Base-by-base conservation (phyloP, 192 early-diverging fungal species). In the Chytriomyces sp. region DNA sequence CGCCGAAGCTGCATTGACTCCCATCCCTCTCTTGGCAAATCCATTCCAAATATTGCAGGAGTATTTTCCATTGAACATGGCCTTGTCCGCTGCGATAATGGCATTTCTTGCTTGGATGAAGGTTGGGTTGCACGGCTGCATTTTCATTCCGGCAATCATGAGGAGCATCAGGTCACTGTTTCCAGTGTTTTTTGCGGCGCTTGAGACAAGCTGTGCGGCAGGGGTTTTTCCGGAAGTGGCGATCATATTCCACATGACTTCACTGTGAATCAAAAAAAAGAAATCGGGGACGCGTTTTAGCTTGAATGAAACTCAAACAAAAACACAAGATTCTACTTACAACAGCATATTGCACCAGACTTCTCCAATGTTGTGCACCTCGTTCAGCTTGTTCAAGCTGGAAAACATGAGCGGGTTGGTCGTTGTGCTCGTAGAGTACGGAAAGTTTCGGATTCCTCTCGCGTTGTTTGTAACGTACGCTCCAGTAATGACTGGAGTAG, bases 21-120 rank as follows among this genome's bases (percentile, higher is more conserved):
- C 96, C 50, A 98, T 80, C 24, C 96, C 96, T 61, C 96, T 91
- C 81, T 94, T 95, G 23, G 96, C 90, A 87, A 98, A 86, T 2
- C 83, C 89, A 5, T 76, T 18, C 53, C 53, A 57, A 57, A 57
- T 57, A 3, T 13, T 20, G 53, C 53, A 57, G 5, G 16, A n/a
- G 20, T 80, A 48, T 47, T 85, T 46, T 46, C 84, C 81, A 20
- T 81, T 83, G 35, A 71, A 75, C 10, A 88, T 13, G 3, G 13
- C 59, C 85, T 87, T 6, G 83, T 80, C 64, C 80, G 81, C 45
- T 81, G 76, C 53, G 20, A 57, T 57, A 5, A 57, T 57, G 53
- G 53, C 53, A 2, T 57, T 57, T 57, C 53, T 57, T 8, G 86
- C 85, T 53, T 81, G 74, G 46, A 88, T 71, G 61, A 88, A 87